Base-by-base conservation (phyloP, 805 yeast genomes). In the Teunomyces aglyptinius region DNA sequence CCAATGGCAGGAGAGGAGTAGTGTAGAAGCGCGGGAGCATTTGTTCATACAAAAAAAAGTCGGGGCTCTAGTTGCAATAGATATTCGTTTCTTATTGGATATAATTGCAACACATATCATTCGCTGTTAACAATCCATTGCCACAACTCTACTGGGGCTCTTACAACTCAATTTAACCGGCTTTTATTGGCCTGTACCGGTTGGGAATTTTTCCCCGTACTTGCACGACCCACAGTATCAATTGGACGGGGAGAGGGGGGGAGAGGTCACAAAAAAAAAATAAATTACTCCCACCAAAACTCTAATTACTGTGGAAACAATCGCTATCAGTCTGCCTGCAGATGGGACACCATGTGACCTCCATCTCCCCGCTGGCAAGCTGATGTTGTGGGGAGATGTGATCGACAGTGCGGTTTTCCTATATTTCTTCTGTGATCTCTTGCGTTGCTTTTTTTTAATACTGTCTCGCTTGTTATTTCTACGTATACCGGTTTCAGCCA, bases 161-260 rank as follows among this genome's bases (percentile, higher is more conserved):
- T 24, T 24, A 24, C 8, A 7, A 6, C 4, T 24, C 26, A 24
- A 24, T 8, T 24, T 24, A 24, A 8, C 26, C 8, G 24, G 26
- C 24, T 15, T 26, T 26, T 8, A 34, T 34, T 34, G 38, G 38
- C 12, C 38, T 19, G 22, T 20, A 10, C 22, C 24, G 38, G 22
- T 19, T 6, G 24, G 38, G 22, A 12, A 7, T 7, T 24, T 31
- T 31, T 29, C 15, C 38, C 38, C 26, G 38, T 34, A 34, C 8
- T 34, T 34, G 38, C 38, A 34, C 38, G 38, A 34, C 38, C 38
- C 38, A 19, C 26, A 20, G 38, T 34, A 34, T 34, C 38, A 34
- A 19, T 19, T 12, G 26, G 26, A 31, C 34, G 16, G 34, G 26
- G 26, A 11, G 8, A 11, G 8, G 26, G 26, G 26, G 26, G 26